These are phyloP conservation scores for Iris macrosiphon DNA, from an alignment of 106 monocot species.

Conservation along the genomic window DNA sequence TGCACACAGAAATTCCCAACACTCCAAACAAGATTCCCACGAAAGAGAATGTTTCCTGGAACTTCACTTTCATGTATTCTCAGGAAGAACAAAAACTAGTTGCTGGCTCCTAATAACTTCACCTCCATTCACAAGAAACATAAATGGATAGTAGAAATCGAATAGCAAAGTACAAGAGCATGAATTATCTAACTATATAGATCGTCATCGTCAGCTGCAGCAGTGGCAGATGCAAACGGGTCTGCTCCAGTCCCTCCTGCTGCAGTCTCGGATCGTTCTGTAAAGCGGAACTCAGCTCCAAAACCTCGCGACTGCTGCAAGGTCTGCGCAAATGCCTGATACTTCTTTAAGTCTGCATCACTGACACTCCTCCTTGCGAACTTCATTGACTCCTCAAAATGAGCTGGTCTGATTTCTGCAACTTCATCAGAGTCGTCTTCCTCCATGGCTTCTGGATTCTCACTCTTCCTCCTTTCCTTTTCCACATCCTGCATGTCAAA, in stretches of 20 bases:
- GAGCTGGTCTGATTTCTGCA: slow-evolving; percentile 66
- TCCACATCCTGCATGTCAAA: slow-evolving; percentile 45
- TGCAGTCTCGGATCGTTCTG: slow-evolving; percentile 47
- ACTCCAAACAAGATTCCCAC: no score
- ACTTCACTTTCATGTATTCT: no score
- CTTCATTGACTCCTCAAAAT: slow-evolving; percentile 85
- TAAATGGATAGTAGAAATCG: no score
- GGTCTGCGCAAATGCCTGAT: slow-evolving; percentile 83
- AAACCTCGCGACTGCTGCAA: slow-evolving; percentile 77
- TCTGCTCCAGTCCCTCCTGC: slow-evolving; percentile 26
- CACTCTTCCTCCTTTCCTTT: slow-evolving; percentile 50
- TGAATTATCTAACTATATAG: slow-evolving; percentile 55
- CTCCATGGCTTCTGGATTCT: slow-evolving; percentile 85
- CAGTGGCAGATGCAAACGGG: slow-evolving; percentile 40
- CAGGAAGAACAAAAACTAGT: no score
- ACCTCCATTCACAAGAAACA: no score
- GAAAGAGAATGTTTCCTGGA: no score
- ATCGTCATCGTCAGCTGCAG: slow-evolving; percentile 59
- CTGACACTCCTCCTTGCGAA: slow-evolving; percentile 71
- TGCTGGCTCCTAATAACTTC: no score
- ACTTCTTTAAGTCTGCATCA: slow-evolving; percentile 75
- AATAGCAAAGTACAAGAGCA: no score
- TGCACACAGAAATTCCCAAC: no score
- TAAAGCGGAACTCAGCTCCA: slow-evolving; percentile 72
- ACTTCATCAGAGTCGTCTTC: slow-evolving; percentile 58